These are phyloP conservation scores for Populus tremula DNA, from an alignment of 345 rosid genomes.

Conservation along the genomic window DNA sequence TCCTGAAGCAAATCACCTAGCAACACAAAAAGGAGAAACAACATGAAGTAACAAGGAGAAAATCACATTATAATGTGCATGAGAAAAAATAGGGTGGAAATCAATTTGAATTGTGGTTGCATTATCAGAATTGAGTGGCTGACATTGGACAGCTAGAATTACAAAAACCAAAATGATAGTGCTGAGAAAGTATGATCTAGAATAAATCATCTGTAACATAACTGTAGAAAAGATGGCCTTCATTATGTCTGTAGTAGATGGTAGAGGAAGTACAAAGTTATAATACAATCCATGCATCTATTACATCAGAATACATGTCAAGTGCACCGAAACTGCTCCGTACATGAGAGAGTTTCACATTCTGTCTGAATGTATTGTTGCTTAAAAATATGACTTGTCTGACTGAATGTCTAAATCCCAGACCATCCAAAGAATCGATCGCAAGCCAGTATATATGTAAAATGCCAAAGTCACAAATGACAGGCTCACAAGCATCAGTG, in stretches of 20 bases:
- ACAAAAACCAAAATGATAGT: background rate
- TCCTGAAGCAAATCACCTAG: slow-evolving; percentile 36
- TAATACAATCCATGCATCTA: background rate
- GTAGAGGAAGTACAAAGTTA: background rate
- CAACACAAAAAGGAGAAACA: slow-evolving; percentile 1
- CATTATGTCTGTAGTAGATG: background rate
- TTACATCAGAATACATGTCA: background rate
- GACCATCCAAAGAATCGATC: background rate
- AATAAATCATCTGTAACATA: background rate
- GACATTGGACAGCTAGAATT: background rate
- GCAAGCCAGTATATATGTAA: background rate
- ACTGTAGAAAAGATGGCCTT: background rate
- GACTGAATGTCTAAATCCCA: background rate
- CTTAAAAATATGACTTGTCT: background rate
- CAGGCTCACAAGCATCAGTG: background rate
- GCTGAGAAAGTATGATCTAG: background rate
- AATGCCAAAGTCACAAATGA: background rate
- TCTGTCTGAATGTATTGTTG: background rate
- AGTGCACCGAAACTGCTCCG: background rate
- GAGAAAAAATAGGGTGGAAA: background rate
- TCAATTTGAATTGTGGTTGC: background rate
- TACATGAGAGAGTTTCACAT: background rate
- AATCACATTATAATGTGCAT: background rate
- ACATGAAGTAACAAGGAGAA: background rate
- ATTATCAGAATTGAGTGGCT: background rate